These are phyloP conservation scores for Ogataea methanolica DNA, from an alignment of 805 yeast genomes.

Conservation along the genomic window DNA sequence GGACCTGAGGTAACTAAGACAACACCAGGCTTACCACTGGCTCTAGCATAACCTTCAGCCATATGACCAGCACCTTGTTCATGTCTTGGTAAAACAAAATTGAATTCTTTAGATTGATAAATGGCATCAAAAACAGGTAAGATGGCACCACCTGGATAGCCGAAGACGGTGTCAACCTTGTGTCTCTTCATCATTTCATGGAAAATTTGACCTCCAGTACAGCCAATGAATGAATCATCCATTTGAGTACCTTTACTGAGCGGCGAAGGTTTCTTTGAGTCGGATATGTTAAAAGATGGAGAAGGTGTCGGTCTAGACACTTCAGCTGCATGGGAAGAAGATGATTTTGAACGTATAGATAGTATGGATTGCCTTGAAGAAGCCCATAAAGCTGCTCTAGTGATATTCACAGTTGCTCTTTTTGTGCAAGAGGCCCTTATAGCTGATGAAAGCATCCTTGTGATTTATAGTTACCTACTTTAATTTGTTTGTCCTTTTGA, in stretches of 20 bases:
- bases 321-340: constrained; percentile 14
- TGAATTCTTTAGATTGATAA: constrained; percentile 82
- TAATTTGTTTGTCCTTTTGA: constrained; percentile 15
- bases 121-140: constrained; percentile 97
- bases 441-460: constrained; percentile 3
- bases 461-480: background rate
- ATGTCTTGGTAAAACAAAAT: constrained; percentile 89
- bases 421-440: constrained; percentile 7
- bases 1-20: constrained; percentile 99
- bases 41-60: constrained; percentile 99
- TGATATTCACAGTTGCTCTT: constrained; percentile 1
- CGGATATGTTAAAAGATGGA: constrained; percentile 43
- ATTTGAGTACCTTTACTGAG: constrained; percentile 26
- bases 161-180: constrained; percentile 91
- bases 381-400: constrained; percentile 1
- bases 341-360: constrained; percentile 17
- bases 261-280: constrained; percentile 17
- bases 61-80: constrained; percentile 99
- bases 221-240: constrained; percentile 89
- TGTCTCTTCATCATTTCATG: constrained; percentile 99
- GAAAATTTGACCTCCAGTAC: constrained; percentile 97
- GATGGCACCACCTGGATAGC: constrained; percentile 99
- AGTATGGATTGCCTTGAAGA: background rate
- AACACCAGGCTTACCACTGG: constrained; percentile 93
- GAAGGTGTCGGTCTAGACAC: constrained; percentile 36